Conservation (phyloP, 169 alveolate genomes). For the Cryptosporidium canis region DNA sequence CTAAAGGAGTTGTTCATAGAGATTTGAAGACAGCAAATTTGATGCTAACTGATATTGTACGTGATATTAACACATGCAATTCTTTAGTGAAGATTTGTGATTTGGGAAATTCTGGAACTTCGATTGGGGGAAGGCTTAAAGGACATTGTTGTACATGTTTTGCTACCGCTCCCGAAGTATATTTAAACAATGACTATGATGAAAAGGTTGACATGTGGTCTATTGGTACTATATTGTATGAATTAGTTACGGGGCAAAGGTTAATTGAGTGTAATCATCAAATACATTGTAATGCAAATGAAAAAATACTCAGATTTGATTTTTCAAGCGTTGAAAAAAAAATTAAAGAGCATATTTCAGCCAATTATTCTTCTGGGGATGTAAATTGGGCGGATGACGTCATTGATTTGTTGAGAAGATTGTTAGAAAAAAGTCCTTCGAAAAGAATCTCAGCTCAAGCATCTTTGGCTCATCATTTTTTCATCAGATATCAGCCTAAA, state of each 20-base stretch:
- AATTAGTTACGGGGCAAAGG: slow-evolving; percentile 76
- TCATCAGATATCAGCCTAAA: neutral
- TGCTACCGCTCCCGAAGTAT: slow-evolving; percentile 86
- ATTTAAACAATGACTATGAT: slow-evolving; percentile 80
- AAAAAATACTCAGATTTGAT: slow-evolving; percentile 60
- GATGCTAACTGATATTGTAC: slow-evolving; percentile 79
- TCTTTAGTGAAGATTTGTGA: slow-evolving; percentile 87
- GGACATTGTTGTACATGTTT: slow-evolving; percentile 83
- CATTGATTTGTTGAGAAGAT: slow-evolving; percentile 35
- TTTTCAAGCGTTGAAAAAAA: slow-evolving; percentile 18
- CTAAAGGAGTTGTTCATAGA: slow-evolving; percentile 88
- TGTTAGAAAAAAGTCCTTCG: slow-evolving; percentile 57
- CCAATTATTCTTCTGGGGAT: slow-evolving; percentile 3
- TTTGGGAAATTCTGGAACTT: slow-evolving; percentile 88
- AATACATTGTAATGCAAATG: slow-evolving; percentile 62
- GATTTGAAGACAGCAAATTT: slow-evolving; percentile 89
- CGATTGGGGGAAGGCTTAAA: slow-evolving; percentile 62
- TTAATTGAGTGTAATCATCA: slow-evolving; percentile 75
- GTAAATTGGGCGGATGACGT: slow-evolving; percentile 37
- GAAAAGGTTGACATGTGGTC: slow-evolving; percentile 86
- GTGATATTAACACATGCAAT: slow-evolving; percentile 70
- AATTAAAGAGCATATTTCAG: slow-evolving; percentile 9
- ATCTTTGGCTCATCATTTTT: slow-evolving; percentile 54
- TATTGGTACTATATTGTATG: slow-evolving; percentile 83
- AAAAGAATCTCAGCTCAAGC: slow-evolving; percentile 54